These are phyloP conservation scores for Eucalyptus albens DNA, from an alignment of 345 rosid species.

Conservation along the genomic window DNA sequence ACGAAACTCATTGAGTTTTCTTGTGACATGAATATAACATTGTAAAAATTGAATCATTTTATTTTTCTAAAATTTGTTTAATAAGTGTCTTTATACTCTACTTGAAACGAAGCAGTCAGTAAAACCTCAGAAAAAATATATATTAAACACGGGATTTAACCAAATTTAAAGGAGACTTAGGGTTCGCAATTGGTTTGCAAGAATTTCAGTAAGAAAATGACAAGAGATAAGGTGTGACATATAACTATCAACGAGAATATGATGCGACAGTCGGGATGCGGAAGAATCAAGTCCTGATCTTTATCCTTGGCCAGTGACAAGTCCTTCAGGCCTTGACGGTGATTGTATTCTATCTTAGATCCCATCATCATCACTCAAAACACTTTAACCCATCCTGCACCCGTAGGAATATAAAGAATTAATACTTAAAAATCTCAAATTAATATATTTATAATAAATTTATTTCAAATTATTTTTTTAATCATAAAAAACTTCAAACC, in stretches of 20 bases:
- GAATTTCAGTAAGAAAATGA: not conserved
- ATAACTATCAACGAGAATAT: not conserved
- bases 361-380: not conserved
- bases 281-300: not conserved
- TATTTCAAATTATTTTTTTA: fast-evolving
- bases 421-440: fast-evolving
- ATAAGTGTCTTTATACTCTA: not conserved
- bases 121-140: not conserved
- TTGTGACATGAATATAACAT: not conserved
- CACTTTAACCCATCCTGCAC: fast-evolving
- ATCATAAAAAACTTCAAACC: fast-evolving
- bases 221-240: not conserved
- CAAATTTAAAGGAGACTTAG: not conserved
- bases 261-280: not conserved
- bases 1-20: not conserved
- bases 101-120: not conserved
- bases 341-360: not conserved
- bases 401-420: too few relatives aligned
- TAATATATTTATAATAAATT: fast-evolving
- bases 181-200: not conserved
- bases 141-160: not conserved
- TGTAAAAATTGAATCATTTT: too few relatives aligned
- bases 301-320: too few relatives aligned
- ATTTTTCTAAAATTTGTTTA: too few relatives aligned
- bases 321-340: too few relatives aligned